Evolutionary conservation across 140 eudicot species (phyloP).

Genomic region (Stevia rebaudiana): DNA sequence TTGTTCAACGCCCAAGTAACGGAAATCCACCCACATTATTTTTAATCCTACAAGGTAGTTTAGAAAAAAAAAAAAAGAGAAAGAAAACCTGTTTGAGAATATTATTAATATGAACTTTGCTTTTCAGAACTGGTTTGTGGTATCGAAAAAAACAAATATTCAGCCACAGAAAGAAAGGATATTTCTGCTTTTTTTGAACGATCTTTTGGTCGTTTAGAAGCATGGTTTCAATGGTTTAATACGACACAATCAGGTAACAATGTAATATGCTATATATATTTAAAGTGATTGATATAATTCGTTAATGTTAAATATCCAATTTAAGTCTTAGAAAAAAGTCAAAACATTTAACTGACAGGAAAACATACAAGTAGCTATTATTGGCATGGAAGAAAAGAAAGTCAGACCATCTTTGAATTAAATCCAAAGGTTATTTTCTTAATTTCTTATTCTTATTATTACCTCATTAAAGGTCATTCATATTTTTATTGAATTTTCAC

Average conservation of each 20-base stretch:
- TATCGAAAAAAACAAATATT: conserved; percentile 51
- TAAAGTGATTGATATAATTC: background rate
- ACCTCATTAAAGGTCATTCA: background rate
- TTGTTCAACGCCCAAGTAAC: conserved; percentile 83
- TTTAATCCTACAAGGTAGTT: conserved; percentile 81
- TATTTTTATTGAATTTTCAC: background rate
- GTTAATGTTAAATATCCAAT: conserved; percentile 12
- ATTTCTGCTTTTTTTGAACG: conserved; percentile 64
- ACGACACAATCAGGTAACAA: conserved; percentile 84
- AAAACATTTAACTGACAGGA: conserved; percentile 37
- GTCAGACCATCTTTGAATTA: conserved; percentile 63
- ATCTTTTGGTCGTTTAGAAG: conserved; percentile 87
- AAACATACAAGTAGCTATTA: conserved; percentile 53
- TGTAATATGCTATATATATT: background rate
- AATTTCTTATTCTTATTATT: background rate
- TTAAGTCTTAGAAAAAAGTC: background rate
- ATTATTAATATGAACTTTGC: conserved; percentile 12
- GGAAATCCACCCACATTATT: conserved; percentile 96
- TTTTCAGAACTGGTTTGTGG: conserved; percentile 67
- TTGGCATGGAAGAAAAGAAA: conserved; percentile 97
- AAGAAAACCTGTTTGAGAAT: background rate
- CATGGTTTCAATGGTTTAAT: conserved; percentile 98
- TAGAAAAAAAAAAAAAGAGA: too few species aligned
- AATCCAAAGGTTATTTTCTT: conserved; percentile 95
- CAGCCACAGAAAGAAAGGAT: conserved; percentile 43